These are phyloP conservation scores for Torulaspora pretoriensis DNA, from an alignment of 1,139 yeast genomes.

Conservation along the genomic window DNA sequence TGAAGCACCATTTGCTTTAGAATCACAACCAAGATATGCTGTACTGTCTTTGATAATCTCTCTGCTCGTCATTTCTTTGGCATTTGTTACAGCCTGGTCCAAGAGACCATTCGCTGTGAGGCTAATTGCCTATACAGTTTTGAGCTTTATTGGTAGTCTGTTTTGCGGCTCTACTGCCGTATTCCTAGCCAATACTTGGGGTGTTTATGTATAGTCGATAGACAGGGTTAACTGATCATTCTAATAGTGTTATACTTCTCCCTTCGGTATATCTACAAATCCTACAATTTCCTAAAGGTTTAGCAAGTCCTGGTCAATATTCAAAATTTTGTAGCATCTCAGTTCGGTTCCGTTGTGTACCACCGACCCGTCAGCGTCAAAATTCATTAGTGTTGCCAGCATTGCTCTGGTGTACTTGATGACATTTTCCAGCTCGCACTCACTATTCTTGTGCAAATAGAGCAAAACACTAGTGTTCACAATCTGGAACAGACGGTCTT, in stretches of 20 bases:
- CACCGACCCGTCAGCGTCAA: constrained; percentile 19
- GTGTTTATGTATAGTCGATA: constrained; percentile 29
- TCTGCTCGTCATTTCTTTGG: constrained; percentile 20
- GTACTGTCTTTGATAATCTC: constrained; percentile 22
- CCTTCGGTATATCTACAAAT: neutral
- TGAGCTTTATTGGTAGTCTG: constrained; percentile 27
- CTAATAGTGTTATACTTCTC: neutral
- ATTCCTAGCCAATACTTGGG: constrained; percentile 32
- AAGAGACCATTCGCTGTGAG: constrained; percentile 19
- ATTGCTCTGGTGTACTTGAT: constrained; percentile 34
- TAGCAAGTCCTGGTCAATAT: constrained; percentile 34
- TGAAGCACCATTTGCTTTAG: constrained; percentile 19
- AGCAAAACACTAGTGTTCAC: constrained; percentile 27
- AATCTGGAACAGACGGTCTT: constrained; percentile 33
- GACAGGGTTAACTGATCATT: neutral
- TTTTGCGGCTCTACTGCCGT: constrained; percentile 30
- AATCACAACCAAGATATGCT: constrained; percentile 28
- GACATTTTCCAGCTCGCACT: constrained; percentile 30
- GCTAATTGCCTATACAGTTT: constrained; percentile 17
- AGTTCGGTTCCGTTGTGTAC: constrained; percentile 17
- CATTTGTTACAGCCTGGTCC: constrained; percentile 21
- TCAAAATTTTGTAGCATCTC: constrained; percentile 29
- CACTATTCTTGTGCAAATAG: constrained; percentile 29
- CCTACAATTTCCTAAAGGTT: constrained; percentile 15
- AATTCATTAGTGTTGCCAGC: constrained; percentile 26